Evolutionary conservation across 768 basidiomycete genomes (phyloP).

Genomic region (Xanthoconium purpureum): DNA sequence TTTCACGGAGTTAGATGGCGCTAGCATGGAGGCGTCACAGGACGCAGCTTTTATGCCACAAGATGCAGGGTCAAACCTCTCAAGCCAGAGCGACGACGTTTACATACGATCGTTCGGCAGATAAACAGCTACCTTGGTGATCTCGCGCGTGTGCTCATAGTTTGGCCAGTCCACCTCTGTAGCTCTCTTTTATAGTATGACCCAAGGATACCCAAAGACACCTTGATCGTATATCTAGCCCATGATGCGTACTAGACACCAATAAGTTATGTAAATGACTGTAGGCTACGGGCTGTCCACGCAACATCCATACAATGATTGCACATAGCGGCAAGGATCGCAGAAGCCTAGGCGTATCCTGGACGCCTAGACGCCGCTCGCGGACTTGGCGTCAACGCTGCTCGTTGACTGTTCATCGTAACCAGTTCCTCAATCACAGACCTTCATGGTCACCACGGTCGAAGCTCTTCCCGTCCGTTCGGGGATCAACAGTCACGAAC

Average conservation of each 20-base stretch:
- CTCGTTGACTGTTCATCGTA: neutral
- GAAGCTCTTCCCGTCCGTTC: neutral
- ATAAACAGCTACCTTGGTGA: slow-evolving; percentile 28
- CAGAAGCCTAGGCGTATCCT: too few relatives aligned
- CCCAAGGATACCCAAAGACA: too few relatives aligned
- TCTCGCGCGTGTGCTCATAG: slow-evolving; percentile 42
- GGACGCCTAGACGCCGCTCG: neutral
- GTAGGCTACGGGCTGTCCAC: too few relatives aligned
- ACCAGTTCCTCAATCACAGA: neutral
- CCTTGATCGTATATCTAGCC: too few relatives aligned
- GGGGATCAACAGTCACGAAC: neutral
- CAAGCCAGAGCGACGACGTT: slow-evolving; percentile 15
- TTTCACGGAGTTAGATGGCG: slow-evolving; percentile 18
- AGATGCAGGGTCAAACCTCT: slow-evolving; percentile 24
- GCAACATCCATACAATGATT: too few relatives aligned
- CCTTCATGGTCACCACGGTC: neutral
- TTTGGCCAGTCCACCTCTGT: slow-evolving; percentile 47
- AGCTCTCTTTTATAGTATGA: too few relatives aligned
- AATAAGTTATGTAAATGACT: too few relatives aligned
- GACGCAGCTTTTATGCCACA: slow-evolving; percentile 31
- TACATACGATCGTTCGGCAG: slow-evolving; percentile 29
- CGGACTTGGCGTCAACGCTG: too few relatives aligned
- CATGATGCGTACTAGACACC: too few relatives aligned
- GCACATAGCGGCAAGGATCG: too few relatives aligned
- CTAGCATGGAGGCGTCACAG: slow-evolving; percentile 16